Percentiles rank a stretch among this genome's conserved stretches.
Evolutionary conservation across 495 filamentous ascomycete genomes (phyloP).

Genomic region (Annulohypoxylon nitens): DNA sequence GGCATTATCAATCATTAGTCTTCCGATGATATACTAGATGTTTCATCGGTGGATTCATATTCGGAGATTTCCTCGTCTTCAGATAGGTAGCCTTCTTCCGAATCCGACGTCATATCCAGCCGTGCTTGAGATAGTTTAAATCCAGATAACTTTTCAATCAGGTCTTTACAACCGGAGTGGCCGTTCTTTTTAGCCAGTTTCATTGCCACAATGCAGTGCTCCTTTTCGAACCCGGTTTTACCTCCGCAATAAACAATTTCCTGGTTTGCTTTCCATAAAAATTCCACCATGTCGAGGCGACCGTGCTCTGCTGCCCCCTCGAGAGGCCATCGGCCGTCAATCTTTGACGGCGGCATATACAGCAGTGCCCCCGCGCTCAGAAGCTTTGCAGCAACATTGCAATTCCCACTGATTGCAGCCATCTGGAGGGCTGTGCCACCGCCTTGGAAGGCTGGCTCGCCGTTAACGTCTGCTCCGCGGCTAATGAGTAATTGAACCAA

Average conservation of each 20-base stretch:
- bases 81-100: background rate
- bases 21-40: too few relatives aligned
- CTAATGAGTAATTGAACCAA: slow-evolving; percentile 35
- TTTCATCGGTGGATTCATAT: too few relatives aligned
- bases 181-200: slow-evolving; percentile 30
- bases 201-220: slow-evolving; percentile 39
- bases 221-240: slow-evolving; percentile 29
- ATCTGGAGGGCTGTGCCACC: slow-evolving; percentile 47
- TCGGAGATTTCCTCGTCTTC: background rate
- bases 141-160: slow-evolving; percentile 20
- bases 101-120: background rate
- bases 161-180: slow-evolving; percentile 29
- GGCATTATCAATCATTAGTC: too few relatives aligned
- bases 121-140: background rate
- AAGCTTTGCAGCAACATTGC: slow-evolving; percentile 42
- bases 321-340: slow-evolving; percentile 57
- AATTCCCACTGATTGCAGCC: slow-evolving; percentile 43
- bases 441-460: slow-evolving; percentile 40
- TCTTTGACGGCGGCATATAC: slow-evolving; percentile 35
- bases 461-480: slow-evolving; percentile 32
- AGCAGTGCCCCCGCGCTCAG: slow-evolving; percentile 39
- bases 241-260: background rate
- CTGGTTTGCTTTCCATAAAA: slow-evolving; percentile 52
- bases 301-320: slow-evolving; percentile 62
- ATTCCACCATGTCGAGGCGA: slow-evolving; percentile 59